These are phyloP conservation scores for Euphorbia celastroides DNA, from an alignment of 441 rosid species.

Conservation along the genomic window DNA sequence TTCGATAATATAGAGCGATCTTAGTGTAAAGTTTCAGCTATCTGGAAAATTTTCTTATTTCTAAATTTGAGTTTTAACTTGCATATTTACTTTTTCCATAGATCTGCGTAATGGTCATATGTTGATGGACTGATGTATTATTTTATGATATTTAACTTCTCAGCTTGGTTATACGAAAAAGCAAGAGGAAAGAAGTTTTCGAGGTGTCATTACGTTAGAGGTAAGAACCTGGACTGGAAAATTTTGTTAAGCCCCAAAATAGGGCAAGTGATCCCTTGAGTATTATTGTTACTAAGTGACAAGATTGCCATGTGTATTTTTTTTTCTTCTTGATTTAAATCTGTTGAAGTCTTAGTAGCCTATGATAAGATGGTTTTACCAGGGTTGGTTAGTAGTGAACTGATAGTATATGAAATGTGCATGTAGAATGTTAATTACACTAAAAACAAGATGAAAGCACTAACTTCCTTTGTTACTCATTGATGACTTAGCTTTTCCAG, in stretches of 20 bases:
- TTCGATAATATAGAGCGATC: neutral
- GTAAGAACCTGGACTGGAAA: constrained; percentile 29
- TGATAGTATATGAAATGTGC: neutral
- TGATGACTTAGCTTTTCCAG: neutral
- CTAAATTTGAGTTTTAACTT: neutral
- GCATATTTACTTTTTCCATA: neutral
- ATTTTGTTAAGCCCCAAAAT: neutral
- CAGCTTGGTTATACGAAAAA: constrained; percentile 98
- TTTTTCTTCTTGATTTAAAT: neutral
- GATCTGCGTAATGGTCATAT: neutral
- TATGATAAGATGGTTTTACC: neutral
- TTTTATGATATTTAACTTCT: constrained; percentile 15
- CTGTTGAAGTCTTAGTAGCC: neutral
- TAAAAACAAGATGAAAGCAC: neutral
- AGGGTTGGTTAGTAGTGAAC: neutral
- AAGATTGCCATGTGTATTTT: neutral
- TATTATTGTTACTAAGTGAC: neutral
- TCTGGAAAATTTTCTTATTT: neutral
- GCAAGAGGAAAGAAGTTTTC: constrained; percentile 91
- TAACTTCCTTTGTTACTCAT: neutral
- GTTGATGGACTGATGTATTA: constrained; percentile 16
- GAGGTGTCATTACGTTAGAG: constrained; percentile 91
- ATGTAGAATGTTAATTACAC: neutral
- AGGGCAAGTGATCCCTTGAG: neutral
- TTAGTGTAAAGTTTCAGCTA: neutral